Evolutionary conservation across 805 yeast genomes (phyloP).

Genomic region (Ogataea parapolymorpha): DNA sequence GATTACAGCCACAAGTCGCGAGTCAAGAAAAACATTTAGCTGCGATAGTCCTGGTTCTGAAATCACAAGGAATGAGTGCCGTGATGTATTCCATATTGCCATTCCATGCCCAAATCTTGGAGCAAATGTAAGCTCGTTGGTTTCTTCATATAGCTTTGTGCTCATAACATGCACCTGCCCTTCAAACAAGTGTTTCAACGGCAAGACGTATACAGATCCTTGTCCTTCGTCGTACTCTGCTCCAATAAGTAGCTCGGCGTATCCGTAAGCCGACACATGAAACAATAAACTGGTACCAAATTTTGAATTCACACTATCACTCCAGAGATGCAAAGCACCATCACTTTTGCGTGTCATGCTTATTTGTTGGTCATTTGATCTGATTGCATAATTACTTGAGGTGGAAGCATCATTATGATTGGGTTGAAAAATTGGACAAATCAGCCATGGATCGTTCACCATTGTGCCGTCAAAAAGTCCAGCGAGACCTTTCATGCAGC

Average conservation of each 20-base stretch:
- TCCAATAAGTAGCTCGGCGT: conserved; percentile 44
- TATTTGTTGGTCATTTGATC: background rate
- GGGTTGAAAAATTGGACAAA: conserved; percentile 31
- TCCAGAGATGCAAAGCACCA: background rate
- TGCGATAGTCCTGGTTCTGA: conserved; percentile 51
- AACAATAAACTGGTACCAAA: conserved; percentile 46
- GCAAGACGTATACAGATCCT: conserved; percentile 46
- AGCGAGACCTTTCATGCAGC: conserved; percentile 38
- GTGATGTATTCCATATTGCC: conserved; percentile 28
- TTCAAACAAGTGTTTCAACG: conserved; percentile 32
- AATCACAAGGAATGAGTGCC: conserved; percentile 38
- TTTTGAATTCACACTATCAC: conserved; percentile 28
- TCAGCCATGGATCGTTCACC: conserved; percentile 30
- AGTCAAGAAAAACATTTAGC: conserved; percentile 35
- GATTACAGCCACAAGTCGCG: conserved; percentile 17
- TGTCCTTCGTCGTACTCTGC: conserved; percentile 43
- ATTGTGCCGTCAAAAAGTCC: conserved; percentile 39
- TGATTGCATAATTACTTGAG: background rate
- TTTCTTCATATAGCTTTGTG: background rate
- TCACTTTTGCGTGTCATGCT: too few relatives aligned
- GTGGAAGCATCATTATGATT: background rate
- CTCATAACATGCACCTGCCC: background rate
- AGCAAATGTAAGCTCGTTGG: conserved; percentile 22
- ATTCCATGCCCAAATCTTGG: conserved; percentile 43
- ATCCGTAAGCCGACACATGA: conserved; percentile 40